Evolutionary conservation across 257 asterid genomes (phyloP), one percentile per base, ranked within the genome.

Genomic region (Rehmannia glutinosa): DNA sequence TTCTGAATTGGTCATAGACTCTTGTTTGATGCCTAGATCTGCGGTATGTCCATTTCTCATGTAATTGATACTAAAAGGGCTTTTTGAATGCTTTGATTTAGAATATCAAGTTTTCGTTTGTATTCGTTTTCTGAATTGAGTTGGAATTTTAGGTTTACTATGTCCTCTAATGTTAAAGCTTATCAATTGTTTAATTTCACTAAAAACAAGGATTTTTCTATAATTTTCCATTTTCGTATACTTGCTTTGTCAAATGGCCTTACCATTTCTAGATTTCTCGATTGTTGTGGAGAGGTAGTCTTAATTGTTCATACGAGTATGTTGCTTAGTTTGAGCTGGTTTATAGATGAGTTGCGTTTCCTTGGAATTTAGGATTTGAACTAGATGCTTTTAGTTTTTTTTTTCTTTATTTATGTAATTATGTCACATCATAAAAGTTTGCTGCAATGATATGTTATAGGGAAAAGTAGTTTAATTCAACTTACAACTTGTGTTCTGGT

Each of bases 21-120:
- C 25, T 28, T 19, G 32, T 74, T 50, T 62, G 47, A 66, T 25
- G 62, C 62, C 51, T 51, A 35, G 70, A 71, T 76, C 59, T 71
- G 56, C 20, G 1, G 53, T 59, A 6, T 25, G 62, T 15, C 45
- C 41, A n/a, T 30, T 24, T 67, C 66, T 53, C 30, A 10, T 42
- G 69, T 52, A 28, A 11, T 63, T 62, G 68, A 75, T 54, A 25
- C 24, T n/a, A n/a, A 16, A 42, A 0, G 20, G 38, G 24, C 2
- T 5, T 20, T 68, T 56, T 41, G 8, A 30, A 11, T 43, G 27
- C 3, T 66, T 59, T 38, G 12, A 2, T 47, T 77, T 32, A 8
- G 39, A 15, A 6, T 30, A 41, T 35, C 20, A 28, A 20, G 38
- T 6, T n/a, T 60, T 13, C 17, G 4, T 25, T 69, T 15, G 12